Evolutionary conservation across 441 rosid genomes (phyloP).

Genomic region (Mallotus japonicus): DNA sequence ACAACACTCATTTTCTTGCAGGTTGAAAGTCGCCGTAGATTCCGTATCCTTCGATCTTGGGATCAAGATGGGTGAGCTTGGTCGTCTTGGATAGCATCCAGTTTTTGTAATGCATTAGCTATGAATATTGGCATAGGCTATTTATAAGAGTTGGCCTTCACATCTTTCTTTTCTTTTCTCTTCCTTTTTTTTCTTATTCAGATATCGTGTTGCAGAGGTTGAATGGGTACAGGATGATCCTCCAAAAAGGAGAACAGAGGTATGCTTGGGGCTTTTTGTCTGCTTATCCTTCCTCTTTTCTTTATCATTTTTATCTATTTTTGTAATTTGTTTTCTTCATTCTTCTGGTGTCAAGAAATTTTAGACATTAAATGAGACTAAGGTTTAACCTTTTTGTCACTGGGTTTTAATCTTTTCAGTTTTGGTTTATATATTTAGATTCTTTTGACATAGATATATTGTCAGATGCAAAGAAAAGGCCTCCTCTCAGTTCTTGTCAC

Average conservation of each 20-base stretch:
- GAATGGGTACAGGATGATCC: constrained; percentile 80
- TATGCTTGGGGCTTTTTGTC: constrained; percentile 30
- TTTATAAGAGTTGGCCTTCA: constrained; percentile 8
- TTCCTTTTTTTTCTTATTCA: constrained; percentile 24
- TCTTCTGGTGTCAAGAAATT: constrained; percentile 2
- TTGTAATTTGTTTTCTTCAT: constrained; percentile 4
- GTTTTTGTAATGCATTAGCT: background rate
- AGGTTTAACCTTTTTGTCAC: constrained; percentile 1
- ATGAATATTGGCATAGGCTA: constrained; percentile 1
- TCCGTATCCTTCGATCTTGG: constrained; percentile 66
- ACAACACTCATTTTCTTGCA: constrained; percentile 26
- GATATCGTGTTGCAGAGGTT: constrained; percentile 91
- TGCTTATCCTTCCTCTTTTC: too few species aligned
- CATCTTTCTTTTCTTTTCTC: constrained; percentile 11
- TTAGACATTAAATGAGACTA: background rate
- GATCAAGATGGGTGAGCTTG: constrained; percentile 95
- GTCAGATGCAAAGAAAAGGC: background rate
- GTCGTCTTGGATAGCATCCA: constrained; percentile 5
- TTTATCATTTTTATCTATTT: background rate
- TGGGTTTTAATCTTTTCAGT: background rate
- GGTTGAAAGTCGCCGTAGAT: constrained; percentile 92
- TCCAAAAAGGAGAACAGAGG: constrained; percentile 53
- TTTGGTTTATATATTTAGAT: background rate
- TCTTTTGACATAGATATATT: background rate
- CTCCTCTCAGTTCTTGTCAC: background rate